Conservation (phyloP, 306 rosid species). For the Amphicarpaea edgeworthii region DNA sequence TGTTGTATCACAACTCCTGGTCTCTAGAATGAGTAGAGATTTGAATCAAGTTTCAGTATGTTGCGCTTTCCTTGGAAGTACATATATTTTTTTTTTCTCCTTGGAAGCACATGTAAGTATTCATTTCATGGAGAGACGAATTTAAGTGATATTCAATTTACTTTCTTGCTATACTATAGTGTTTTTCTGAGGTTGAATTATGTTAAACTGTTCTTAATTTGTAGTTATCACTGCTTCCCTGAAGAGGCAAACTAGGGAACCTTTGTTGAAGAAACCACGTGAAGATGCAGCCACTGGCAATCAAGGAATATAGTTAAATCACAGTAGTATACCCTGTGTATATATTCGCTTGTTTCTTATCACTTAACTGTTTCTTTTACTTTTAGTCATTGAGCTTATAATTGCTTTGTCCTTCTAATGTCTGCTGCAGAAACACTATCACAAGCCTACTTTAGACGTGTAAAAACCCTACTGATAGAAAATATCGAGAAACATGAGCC, state of each 20-base stretch:
- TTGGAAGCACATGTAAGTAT: background rate
- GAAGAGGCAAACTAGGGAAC: slow-evolving; percentile 29
- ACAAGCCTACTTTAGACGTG: slow-evolving; percentile 36
- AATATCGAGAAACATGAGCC: slow-evolving; percentile 42
- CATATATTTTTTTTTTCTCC: background rate
- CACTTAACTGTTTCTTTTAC: slow-evolving; percentile 33
- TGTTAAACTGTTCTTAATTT: background rate
- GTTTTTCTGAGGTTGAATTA: background rate
- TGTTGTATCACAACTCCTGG: background rate
- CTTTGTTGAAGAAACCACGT: slow-evolving; percentile 52
- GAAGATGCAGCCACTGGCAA: slow-evolving; percentile 38
- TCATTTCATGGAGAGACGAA: background rate
- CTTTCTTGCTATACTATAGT: background rate
- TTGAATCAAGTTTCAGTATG: background rate
- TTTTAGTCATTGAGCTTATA: slow-evolving; percentile 49
- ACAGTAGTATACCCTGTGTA: slow-evolving; percentile 13
- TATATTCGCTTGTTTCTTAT: slow-evolving; percentile 34
- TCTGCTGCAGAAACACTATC: slow-evolving; percentile 42
- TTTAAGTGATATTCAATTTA: background rate
- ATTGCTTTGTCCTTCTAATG: slow-evolving; percentile 48
- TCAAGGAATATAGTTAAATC: slow-evolving; percentile 36
- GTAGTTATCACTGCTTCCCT: background rate
- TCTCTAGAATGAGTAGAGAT: background rate
- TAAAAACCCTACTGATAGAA: slow-evolving; percentile 27
- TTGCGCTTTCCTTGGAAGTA: background rate